Evolutionary conservation across 1,284 basidiomycete genomes (phyloP).

Genomic region (Ustilago bromivora): DNA sequence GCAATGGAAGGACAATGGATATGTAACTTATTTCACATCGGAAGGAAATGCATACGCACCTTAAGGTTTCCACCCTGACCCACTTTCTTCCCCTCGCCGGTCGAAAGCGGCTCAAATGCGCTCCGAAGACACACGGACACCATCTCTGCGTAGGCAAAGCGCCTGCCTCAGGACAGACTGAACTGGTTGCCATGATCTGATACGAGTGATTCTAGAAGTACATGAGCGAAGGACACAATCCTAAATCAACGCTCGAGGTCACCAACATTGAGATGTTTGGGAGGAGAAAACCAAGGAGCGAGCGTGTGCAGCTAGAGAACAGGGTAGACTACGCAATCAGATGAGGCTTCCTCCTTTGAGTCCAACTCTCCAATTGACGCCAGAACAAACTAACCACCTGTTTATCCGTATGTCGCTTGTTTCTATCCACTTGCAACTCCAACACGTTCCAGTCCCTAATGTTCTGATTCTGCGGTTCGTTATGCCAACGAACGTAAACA

Average conservation of each 20-base stretch:
- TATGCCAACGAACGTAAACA: slow-evolving; percentile 86
- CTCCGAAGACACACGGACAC: background rate
- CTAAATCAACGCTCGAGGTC: too few species aligned
- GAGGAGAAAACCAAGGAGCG: background rate
- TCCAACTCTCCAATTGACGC: slow-evolving; percentile 89
- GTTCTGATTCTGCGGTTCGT: slow-evolving; percentile 86
- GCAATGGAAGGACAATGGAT: slow-evolving; percentile 5
- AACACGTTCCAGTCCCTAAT: slow-evolving; percentile 97
- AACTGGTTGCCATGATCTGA: background rate
- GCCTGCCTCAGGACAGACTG: background rate
- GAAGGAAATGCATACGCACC: background rate
- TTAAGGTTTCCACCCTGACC: background rate
- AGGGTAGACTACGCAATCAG: slow-evolving; percentile 23
- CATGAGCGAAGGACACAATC: slow-evolving; percentile 12
- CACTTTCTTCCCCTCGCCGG: background rate
- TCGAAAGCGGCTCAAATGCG: background rate
- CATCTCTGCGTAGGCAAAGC: background rate
- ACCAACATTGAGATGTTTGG: too few species aligned
- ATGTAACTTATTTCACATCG: background rate
- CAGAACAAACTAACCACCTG: slow-evolving; percentile 94
- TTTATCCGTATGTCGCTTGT: slow-evolving; percentile 87
- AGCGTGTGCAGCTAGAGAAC: background rate
- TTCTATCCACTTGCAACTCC: slow-evolving; percentile 77
- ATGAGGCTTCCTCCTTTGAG: slow-evolving; percentile 69
- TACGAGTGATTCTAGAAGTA: slow-evolving; percentile 25